Percentiles rank a stretch among this genome's conserved stretches.
These are phyloP conservation scores for Rhododendron williamsianum DNA, from an alignment of 148 eudicot genomes.

Conservation along the genomic window DNA sequence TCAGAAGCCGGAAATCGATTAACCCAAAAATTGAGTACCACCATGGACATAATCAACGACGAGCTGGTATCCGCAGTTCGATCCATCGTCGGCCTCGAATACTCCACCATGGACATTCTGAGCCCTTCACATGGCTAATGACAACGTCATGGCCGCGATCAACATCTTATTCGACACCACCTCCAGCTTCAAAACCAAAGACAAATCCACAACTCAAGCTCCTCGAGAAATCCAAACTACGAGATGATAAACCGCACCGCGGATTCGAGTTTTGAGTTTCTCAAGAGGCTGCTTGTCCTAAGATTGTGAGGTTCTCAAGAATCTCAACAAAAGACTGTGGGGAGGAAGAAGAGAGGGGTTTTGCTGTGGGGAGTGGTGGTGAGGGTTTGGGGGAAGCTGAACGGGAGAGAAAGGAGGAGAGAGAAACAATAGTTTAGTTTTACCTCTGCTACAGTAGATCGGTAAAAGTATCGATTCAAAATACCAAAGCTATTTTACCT, in stretches of 20 bases:
- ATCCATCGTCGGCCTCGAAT: constrained; percentile 62
- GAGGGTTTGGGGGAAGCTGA: no score
- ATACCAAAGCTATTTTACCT: no score
- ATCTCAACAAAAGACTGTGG: constrained; percentile 64
- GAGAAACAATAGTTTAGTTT: no score
- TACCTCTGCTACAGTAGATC: no score
- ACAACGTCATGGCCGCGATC: constrained; percentile 74
- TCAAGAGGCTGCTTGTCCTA: constrained; percentile 43
- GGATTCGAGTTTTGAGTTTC: not conserved
- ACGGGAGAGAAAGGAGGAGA: no score
- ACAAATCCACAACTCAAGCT: constrained; percentile 28
- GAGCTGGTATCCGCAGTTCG: constrained; percentile 54
- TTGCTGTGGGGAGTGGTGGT: no score
- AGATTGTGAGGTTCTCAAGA: constrained; percentile 88
- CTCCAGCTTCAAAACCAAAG: constrained; percentile 44
- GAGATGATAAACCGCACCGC: not conserved
- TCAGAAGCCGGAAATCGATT: no score
- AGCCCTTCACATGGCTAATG: constrained; percentile 88
- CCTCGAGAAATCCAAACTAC: not conserved
- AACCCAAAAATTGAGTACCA: no score
- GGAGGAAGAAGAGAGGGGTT: constrained; percentile 32
- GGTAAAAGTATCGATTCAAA: no score
- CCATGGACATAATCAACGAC: constrained; percentile 20
- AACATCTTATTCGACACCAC: constrained; percentile 82
- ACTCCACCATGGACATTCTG: constrained; percentile 86